Base-by-base conservation (phyloP, 768 basidiomycete species). In the Trametes elegans region DNA sequence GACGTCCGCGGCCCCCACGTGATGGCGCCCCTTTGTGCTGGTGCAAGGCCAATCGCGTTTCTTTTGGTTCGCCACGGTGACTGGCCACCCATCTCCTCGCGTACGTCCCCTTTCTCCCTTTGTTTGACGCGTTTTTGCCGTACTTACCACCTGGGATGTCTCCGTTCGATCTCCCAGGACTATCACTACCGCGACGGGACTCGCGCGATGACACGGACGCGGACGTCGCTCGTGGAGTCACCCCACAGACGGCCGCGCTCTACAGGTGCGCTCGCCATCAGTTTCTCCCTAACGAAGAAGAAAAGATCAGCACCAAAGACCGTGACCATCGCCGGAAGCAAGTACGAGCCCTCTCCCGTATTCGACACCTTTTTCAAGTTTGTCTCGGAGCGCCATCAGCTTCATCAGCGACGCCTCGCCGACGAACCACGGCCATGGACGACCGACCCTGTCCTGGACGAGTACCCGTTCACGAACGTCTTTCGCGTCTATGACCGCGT, bases 401-500 rank as follows among this genome's bases (percentile, higher is more conserved):
- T 70, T 5, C 65, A 65, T 44, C 61, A 63, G 40, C 62, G 62
- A 23, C 67, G 70, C 29, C 51, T 68, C 6, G 61, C 65, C 7
- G 69, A 69, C 19, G 53, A 63, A 38, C 55, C 63, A 11, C 57
- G 39, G 40, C 70, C 71, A 35, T 92, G 90, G 89, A 88, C 88
- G 0, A 66, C 76, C 1, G 87, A 92, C 64, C 63, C 68, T 3
- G 80, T 85, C 45, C 73, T 92, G 18, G 73, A 66, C 2, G 63
- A 71, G 11, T 77, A 82, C 60, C 76, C 74, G 27, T 90, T 90
- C 65, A 89, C 87, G 70, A 89, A 90, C 62, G 80, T 85, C 0
- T 92, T 79, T 64, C 86, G 90, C 31, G 81, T 90, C 7, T 76
- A 84, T 39, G 90, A 92, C 71, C 82, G 81, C 31, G 77, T 77